A percentile compares a stretch with the other conserved stretches of the same genome.
Conservation (phyloP, 2,329 filamentous ascomycete genomes). For the Cordyceps farinosa region DNA sequence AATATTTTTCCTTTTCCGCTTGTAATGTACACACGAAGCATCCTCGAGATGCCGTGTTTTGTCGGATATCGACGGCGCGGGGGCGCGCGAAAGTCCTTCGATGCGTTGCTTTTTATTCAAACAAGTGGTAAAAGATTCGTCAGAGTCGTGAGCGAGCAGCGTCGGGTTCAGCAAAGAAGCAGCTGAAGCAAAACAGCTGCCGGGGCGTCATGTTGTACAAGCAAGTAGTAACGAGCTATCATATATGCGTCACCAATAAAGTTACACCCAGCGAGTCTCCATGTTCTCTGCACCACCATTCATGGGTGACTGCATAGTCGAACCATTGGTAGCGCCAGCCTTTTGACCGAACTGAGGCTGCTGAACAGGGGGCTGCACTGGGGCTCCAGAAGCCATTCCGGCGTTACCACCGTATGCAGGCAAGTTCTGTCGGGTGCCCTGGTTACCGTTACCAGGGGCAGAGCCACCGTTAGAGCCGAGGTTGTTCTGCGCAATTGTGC, state of each 20-base stretch:
- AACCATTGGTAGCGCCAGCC: slow-evolving; percentile 15
- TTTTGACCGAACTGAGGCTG: slow-evolving; percentile 18
- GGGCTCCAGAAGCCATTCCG: slow-evolving; percentile 31
- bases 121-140: slow-evolving; percentile 38
- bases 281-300: slow-evolving; percentile 28
- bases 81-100: slow-evolving; percentile 17
- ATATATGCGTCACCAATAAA: slow-evolving; percentile 23
- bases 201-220: slow-evolving; percentile 33
- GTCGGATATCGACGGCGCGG: slow-evolving; percentile 1
- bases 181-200: slow-evolving; percentile 13
- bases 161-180: slow-evolving; percentile 24
- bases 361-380: slow-evolving; percentile 21
- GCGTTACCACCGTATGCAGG: slow-evolving; percentile 33
- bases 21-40: slow-evolving; percentile 17
- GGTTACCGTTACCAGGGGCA: slow-evolving; percentile 28
- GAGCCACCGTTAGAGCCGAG: slow-evolving; percentile 31
- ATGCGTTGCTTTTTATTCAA: slow-evolving; percentile 26
- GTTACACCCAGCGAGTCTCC: slow-evolving; percentile 40
- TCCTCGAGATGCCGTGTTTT: slow-evolving; percentile 7
- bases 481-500: slow-evolving; percentile 18
- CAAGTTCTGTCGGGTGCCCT: slow-evolving; percentile 32
- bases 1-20: slow-evolving; percentile 14
- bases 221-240: slow-evolving; percentile 25
- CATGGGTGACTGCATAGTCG: slow-evolving; percentile 27
- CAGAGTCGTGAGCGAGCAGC: slow-evolving; percentile 36